phyloP scores from a whole-genome alignment of 805 yeast genomes.

The Blastobotrys mokoenaii region DNA sequence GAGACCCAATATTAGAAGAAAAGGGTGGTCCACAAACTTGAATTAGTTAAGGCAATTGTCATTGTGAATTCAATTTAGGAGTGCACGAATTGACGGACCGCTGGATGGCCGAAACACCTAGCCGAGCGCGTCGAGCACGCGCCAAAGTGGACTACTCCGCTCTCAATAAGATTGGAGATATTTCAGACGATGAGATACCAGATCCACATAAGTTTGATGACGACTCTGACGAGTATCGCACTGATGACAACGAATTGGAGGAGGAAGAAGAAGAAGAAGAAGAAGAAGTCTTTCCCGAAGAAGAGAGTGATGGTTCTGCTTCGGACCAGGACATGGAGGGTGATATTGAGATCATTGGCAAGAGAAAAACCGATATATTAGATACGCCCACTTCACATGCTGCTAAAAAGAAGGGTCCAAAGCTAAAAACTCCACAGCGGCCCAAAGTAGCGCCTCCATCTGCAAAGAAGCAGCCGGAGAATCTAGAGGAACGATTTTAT shows the following conservation, averaged over 20 bases:
- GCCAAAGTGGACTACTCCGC: conserved; percentile 14
- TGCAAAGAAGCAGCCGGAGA: conserved; percentile 4
- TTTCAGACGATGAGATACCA: conserved; percentile 5
- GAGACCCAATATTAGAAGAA: too few species aligned
- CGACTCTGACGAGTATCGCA: conserved; percentile 2
- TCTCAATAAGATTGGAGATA: conserved; percentile 9
- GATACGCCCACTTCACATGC: too few species aligned
- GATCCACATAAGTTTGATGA: neutral
- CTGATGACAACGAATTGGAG: neutral
- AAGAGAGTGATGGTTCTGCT: neutral
- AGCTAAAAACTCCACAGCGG: too few species aligned
- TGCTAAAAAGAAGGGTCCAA: too few species aligned
- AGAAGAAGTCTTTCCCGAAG: conserved; percentile 9
- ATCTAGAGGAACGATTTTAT: conserved; percentile 34
- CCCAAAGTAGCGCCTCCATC: neutral
- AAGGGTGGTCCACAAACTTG: too few species aligned
- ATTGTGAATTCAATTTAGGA: too few species aligned
- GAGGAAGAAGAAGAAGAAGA: conserved; percentile 11
- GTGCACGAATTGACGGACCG: too few species aligned
- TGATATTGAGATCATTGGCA: neutral
- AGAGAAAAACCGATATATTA: too few species aligned
- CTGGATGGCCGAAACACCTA: conserved; percentile 4
- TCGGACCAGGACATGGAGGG: neutral
- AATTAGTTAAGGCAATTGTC: too few species aligned
- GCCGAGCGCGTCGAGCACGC: conserved; percentile 10